These are phyloP conservation scores for Amaranthus hypochondriacus DNA, from an alignment of 148 eudicot genomes.

Conservation along the genomic window DNA sequence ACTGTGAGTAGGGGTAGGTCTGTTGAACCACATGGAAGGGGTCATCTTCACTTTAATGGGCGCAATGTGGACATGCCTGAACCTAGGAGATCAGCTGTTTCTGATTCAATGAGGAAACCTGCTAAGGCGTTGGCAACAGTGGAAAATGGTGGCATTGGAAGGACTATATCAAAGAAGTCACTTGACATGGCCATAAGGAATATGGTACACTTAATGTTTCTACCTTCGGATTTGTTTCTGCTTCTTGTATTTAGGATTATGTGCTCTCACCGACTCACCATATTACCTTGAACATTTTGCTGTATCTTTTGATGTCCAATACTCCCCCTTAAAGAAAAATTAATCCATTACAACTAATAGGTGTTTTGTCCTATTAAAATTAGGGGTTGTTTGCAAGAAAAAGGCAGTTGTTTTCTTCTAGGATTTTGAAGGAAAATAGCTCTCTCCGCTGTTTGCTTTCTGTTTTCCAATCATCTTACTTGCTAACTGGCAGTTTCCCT, in stretches of 20 bases:
- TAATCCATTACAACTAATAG: no score
- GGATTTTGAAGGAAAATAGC: not conserved
- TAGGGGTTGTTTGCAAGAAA: no score
- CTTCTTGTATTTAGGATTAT: constrained; percentile 5
- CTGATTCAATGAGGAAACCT: constrained; percentile 67
- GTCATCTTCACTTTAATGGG: constrained; percentile 45
- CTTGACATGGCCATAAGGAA: constrained; percentile 91
- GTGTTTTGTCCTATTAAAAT: no score
- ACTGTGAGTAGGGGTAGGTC: constrained; percentile 60
- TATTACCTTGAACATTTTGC: not conserved
- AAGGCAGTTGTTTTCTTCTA: not conserved
- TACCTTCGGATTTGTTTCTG: not conserved
- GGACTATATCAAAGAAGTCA: constrained; percentile 92
- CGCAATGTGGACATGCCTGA: constrained; percentile 43
- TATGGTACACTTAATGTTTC: constrained; percentile 52
- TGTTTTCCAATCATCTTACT: not conserved
- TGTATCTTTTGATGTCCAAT: not conserved
- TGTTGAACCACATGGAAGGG: constrained; percentile 55
- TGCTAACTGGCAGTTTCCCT: not conserved
- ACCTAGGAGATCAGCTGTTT: constrained; percentile 42
- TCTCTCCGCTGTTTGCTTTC: not conserved
- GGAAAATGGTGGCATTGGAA: constrained; percentile 72
- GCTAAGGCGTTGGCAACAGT: constrained; percentile 44
- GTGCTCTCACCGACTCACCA: not conserved
- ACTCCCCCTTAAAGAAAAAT: not conserved